These are phyloP conservation scores for Taphrina deformans DNA, from an alignment of 1,139 yeast genomes.

Conservation along the genomic window DNA sequence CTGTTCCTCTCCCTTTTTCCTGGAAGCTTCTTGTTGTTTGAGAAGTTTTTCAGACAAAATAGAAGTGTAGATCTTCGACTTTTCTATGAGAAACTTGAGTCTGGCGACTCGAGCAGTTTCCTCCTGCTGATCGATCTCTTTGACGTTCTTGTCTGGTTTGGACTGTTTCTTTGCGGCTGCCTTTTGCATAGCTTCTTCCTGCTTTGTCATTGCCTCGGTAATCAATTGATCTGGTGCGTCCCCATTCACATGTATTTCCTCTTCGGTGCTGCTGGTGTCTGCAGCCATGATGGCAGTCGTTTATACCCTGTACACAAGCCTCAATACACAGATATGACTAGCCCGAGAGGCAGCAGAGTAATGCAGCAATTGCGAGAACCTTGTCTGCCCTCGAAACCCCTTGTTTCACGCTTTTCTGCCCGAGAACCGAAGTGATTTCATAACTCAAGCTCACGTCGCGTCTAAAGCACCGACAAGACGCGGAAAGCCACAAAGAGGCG, in stretches of 20 bases:
- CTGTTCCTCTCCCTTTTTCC: slow-evolving; percentile 42
- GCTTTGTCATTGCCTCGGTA: slow-evolving; percentile 25
- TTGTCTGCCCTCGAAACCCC: no score
- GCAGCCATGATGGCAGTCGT: neutral
- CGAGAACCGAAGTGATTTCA: neutral
- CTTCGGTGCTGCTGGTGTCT: neutral
- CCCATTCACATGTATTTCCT: neutral
- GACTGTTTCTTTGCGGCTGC: slow-evolving; percentile 13
- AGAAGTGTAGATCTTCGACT: slow-evolving; percentile 78
- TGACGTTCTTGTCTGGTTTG: slow-evolving; percentile 13
- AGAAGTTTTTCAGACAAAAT: slow-evolving; percentile 73
- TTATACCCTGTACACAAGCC: neutral
- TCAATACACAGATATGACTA: neutral
- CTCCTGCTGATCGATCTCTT: slow-evolving; percentile 14
- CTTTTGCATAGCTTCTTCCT: slow-evolving; percentile 13
- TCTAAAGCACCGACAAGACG: neutral
- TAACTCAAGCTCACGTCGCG: neutral
- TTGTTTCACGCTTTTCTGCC: no score
- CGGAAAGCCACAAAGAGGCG: neutral
- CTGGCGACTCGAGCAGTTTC: slow-evolving; percentile 44
- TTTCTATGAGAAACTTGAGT: slow-evolving; percentile 69
- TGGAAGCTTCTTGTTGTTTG: slow-evolving; percentile 49
- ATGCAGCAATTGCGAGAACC: no score
- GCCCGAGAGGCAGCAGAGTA: no score
- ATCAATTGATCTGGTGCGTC: neutral